Base-by-base conservation (phyloP, 305 asterid genomes). In the Solanum aculeatissimum region DNA sequence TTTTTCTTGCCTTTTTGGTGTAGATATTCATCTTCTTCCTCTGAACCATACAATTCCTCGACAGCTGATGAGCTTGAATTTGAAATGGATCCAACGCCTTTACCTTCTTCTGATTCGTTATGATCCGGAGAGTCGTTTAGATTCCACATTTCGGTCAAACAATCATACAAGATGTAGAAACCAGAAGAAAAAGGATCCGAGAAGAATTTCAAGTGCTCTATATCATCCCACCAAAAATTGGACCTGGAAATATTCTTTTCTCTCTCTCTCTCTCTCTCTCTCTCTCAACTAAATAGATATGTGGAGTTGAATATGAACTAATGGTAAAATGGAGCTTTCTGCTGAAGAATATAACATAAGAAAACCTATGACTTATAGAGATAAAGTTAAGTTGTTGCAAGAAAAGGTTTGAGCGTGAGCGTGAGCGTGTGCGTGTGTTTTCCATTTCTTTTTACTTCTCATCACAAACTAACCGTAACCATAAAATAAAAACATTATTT, bases 31-130 rank as follows among this genome's bases (percentile, higher is more conserved):
- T 82, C 89, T 77, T 88, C 95, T 13, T 91, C 96, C 4, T 92
- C 98, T 1, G 95, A 89, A 18, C 75, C 92, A 38, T 91, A 95
- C 42, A n/a, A 38, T 83, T 92, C 99, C 8, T 92, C 63, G 3
- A 91, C 93, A 35, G 95, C 98, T 71, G 98, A 96, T 3, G 98
- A 95, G 88, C 98, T 91, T 8, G 98, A 94, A 88, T 97, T 91
- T 10, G 99, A 95, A 13, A 87, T 82, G 83, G 97, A 94, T 90
- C 95, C 98, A 83, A 92, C 95, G 89, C 92, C 80, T 62, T 93
- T 94, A 0, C 92, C 92, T 1, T 93, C 95, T 21, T 92, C 94
- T n/a, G 89, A 88, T 77, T 86, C 92, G 1, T 79, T 70, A 45
- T 80, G 92, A 92, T 95, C 94, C 86, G 98, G 97, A 14, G 96